phyloP scores from a whole-genome alignment of 1,284 basidiomycete species.

The Malassezia psittaci region DNA sequence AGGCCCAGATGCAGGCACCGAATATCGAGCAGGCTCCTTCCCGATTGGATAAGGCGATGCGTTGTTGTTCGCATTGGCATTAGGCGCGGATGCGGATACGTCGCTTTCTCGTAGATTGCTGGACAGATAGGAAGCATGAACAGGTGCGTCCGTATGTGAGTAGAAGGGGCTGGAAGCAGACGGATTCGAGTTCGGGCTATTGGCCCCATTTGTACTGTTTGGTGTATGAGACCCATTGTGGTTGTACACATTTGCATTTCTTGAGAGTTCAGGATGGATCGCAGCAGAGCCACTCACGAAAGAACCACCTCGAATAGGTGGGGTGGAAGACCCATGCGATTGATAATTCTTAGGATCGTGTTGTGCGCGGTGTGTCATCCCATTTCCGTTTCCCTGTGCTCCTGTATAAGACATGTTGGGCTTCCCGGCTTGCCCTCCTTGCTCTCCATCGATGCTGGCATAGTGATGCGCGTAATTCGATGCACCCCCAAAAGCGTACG shows the following conservation, averaged over 20 bases:
- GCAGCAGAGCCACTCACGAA: slow-evolving; percentile 11
- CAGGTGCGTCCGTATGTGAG: background rate
- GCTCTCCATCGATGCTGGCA: background rate
- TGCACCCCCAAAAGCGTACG: background rate
- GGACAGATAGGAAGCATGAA: background rate
- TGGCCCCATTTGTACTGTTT: background rate
- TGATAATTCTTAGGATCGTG: slow-evolving; percentile 12
- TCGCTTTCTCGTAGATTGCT: slow-evolving; percentile 5
- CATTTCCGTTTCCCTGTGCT: background rate
- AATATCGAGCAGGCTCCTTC: slow-evolving; percentile 39
- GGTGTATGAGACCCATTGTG: slow-evolving; percentile 5
- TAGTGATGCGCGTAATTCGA: slow-evolving; percentile 1
- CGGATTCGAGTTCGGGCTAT: slow-evolving; percentile 8
- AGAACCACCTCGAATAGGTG: background rate
- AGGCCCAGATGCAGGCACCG: slow-evolving; percentile 29
- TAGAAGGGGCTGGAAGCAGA: background rate
- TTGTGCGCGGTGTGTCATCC: background rate
- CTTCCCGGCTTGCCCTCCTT: background rate
- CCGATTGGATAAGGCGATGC: background rate
- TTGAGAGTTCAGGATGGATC: slow-evolving; percentile 15
- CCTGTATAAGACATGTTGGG: background rate
- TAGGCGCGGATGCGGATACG: background rate
- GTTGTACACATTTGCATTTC: background rate
- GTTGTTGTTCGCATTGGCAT: background rate
- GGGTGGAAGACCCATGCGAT: background rate